Conservation (phyloP, 371 early-diverging fungal genomes). For the Haplosporangium sp. region DNA sequence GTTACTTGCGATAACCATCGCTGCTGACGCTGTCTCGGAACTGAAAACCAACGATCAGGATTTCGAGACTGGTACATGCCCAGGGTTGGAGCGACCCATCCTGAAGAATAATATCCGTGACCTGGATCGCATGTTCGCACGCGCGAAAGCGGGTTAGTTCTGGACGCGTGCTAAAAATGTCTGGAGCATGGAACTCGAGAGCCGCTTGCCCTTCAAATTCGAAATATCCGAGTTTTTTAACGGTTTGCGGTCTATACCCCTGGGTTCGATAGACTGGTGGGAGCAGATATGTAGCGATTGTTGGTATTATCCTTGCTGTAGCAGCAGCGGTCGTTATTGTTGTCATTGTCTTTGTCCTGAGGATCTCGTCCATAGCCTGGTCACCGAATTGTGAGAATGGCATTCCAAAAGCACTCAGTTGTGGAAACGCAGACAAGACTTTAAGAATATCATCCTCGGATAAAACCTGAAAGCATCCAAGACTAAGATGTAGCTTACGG, state of each 20-base stretch:
- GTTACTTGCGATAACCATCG: too few relatives aligned
- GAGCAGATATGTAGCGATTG: too few relatives aligned
- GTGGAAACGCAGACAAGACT: conserved; percentile 10
- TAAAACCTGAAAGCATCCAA: conserved; percentile 6
- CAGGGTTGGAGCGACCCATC: conserved; percentile 5
- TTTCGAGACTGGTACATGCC: conserved; percentile 11
- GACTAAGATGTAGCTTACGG: conserved; percentile 3
- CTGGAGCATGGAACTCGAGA: conserved; percentile 4
- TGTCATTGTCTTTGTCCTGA: conserved; percentile 4
- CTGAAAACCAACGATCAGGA: conserved; percentile 6
- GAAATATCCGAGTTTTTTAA: too few relatives aligned
- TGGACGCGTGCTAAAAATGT: neutral
- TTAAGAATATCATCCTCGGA: conserved; percentile 5
- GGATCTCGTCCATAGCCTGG: conserved; percentile 7
- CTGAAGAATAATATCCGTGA: conserved; percentile 6
- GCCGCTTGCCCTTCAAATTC: conserved; percentile 4
- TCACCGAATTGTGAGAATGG: conserved; percentile 19
- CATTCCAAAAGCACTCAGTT: neutral
- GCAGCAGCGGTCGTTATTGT: neutral
- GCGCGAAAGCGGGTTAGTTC: conserved; percentile 3
- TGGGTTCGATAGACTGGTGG: too few relatives aligned
- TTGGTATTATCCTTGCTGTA: neutral
- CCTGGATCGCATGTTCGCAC: neutral
- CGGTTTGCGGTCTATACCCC: too few relatives aligned
- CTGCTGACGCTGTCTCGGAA: too few relatives aligned